phyloP scores from a whole-genome alignment of 78 protist genomes.

The Dictyostelium brefeldianum region DNA sequence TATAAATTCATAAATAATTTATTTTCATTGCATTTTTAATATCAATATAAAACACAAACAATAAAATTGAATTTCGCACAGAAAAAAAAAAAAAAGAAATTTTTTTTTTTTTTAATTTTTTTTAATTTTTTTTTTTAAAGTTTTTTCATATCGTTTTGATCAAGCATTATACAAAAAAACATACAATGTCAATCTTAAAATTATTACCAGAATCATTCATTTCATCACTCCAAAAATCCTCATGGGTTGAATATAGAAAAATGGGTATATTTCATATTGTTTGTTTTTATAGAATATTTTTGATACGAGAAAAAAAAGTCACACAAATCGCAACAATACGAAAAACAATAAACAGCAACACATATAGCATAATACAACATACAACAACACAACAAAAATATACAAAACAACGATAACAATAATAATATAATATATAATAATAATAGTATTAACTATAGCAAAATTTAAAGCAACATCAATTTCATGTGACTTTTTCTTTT shows the following conservation, averaged over 20 bases:
- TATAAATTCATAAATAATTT: too few relatives aligned
- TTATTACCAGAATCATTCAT: slow-evolving; percentile 42
- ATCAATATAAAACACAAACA: too few relatives aligned
- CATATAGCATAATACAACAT: background rate
- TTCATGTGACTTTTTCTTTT: too few relatives aligned
- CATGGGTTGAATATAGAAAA: slow-evolving; percentile 77
- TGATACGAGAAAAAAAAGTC: background rate
- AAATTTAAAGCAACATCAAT: too few relatives aligned
- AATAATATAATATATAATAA: background rate
- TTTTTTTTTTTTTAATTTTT: background rate
- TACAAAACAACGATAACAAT: background rate
- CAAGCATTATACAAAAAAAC: background rate
- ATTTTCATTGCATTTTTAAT: too few relatives aligned
- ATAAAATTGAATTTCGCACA: too few relatives aligned
- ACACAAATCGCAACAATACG: too few relatives aligned
- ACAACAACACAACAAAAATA: background rate
- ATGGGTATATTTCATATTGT: slow-evolving; percentile 33
- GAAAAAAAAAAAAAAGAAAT: background rate
- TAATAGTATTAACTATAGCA: too few relatives aligned
- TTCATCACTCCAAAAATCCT: slow-evolving; percentile 48
- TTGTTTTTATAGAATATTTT: background rate
- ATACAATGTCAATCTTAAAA: slow-evolving; percentile 32
- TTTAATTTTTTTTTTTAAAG: background rate
- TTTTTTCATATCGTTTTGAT: background rate
- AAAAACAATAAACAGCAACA: background rate